Base-by-base conservation (phyloP, 2,329 filamentous ascomycete species). In the Aspergillus calidoustus region DNA sequence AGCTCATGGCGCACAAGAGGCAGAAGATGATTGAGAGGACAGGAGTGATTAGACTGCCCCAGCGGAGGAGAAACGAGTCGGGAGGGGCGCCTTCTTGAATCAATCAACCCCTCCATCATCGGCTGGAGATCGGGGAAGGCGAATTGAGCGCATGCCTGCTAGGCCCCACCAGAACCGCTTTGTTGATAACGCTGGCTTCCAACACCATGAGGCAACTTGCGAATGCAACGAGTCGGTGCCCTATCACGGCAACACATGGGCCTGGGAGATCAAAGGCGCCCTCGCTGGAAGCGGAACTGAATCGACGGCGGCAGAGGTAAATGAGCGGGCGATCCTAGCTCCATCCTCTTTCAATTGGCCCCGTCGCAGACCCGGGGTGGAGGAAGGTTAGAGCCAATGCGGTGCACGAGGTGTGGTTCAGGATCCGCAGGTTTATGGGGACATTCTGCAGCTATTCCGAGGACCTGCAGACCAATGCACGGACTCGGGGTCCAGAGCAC, bases 191-290 rank as follows among this genome's bases (percentile, higher is more conserved):
- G 50, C 47, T 60, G 59, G 59, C 34, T 55, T 48, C 59, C 53
- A 66, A 60, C 17, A 59, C 46, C 34, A 50, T 60, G 59, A 60
- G 54, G 53, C 48, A 59, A 13, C 31, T 28, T 25, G 51, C 23
- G 47, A 58, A 47, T 44, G 52, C 15, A 49, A 50, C 43, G 52
- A 54, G 51, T 25, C 57, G 58, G 64, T 57, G 62, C 66, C 74
- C 74, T 75, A 76, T 76, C 74, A 76, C 58, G 57, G 54, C 47
- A 30, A 74, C 74, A 76, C 74, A 75, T 76, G 74, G 71, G 67
- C 64, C 56, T 25, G 52, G 60, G 38, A 28, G 19, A 54, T 57
- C 51, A 52, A 7, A 56, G 31, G 46, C 17, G 46, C 48, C 54
- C 48, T 41, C 56, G 54, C 57, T 60, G 46, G 47, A 57, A 57